A percentile compares a stretch with the other conserved stretches of the same genome.
Evolutionary conservation across 768 basidiomycete species (phyloP).

Genomic region (Tephrocybe sp.): DNA sequence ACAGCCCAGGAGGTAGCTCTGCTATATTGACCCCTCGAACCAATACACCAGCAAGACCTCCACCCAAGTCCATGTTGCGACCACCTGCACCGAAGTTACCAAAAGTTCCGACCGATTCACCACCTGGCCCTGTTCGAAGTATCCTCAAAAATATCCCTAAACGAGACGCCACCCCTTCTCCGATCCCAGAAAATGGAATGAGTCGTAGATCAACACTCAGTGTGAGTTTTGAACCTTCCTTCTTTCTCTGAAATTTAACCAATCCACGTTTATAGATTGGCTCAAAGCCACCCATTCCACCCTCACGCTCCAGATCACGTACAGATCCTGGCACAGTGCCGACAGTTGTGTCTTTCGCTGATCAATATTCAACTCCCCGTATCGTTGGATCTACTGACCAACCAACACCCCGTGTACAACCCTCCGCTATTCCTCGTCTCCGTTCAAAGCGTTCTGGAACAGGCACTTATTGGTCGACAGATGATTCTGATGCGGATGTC

Average conservation of each 20-base stretch:
- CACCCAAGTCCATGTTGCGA: conserved; percentile 39
- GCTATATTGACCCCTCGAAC: conserved; percentile 27
- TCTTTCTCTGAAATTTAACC: background rate
- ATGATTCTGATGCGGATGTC: conserved; percentile 46
- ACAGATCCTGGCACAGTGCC: conserved; percentile 32
- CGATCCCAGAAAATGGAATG: conserved; percentile 11
- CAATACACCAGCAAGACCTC: conserved; percentile 32
- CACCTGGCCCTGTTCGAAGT: conserved; percentile 31
- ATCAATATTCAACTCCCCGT: background rate
- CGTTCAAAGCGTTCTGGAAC: conserved; percentile 22
- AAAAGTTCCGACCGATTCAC: conserved; percentile 10
- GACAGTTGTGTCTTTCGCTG: background rate
- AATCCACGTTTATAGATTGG: background rate
- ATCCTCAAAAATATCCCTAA: conserved; percentile 20
- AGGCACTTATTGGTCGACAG: conserved; percentile 22
- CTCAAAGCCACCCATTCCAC: conserved; percentile 7
- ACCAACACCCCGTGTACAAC: conserved; percentile 1
- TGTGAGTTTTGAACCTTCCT: conserved; percentile 12
- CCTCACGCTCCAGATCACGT: conserved; percentile 30
- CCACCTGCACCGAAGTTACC: conserved; percentile 32
- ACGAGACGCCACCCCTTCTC: background rate
- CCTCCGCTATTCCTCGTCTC: conserved; percentile 37
- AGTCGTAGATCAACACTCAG: conserved; percentile 19
- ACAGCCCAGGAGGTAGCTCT: background rate
- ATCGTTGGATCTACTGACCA: conserved; percentile 1